These are phyloP conservation scores for Pochonia chlamydosporia DNA, from an alignment of 2,329 filamentous ascomycete species.

Conservation along the genomic window DNA sequence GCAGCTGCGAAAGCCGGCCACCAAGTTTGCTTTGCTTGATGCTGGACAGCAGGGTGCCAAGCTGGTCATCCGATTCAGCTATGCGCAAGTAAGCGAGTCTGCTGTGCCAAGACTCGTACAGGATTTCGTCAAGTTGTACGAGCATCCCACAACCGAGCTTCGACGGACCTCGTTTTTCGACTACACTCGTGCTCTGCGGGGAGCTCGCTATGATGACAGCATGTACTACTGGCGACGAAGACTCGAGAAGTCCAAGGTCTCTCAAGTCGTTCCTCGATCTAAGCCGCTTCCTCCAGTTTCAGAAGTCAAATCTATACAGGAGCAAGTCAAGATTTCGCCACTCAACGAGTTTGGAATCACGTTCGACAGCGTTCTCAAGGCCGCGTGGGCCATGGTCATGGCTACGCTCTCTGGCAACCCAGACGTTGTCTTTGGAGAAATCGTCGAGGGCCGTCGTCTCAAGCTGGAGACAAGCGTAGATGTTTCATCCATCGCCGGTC, in stretches of 20 bases:
- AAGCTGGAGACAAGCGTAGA: conserved; percentile 46
- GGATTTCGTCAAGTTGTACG: conserved; percentile 43
- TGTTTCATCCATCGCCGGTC: conserved; percentile 43
- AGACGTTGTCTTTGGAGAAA: conserved; percentile 53
- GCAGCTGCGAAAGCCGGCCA: conserved; percentile 37
- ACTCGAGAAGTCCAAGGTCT: conserved; percentile 40
- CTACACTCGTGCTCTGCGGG: conserved; percentile 35
- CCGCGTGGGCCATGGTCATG: conserved; percentile 52
- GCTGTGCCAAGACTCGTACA: conserved; percentile 40
- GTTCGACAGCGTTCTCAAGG: conserved; percentile 49
- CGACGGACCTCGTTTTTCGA: conserved; percentile 41
- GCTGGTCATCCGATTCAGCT: conserved; percentile 41
- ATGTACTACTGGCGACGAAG: conserved; percentile 40
- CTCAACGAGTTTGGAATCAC: conserved; percentile 38
- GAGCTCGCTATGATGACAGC: conserved; percentile 30
- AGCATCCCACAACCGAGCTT: conserved; percentile 25
- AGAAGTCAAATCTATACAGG: conserved; percentile 32
- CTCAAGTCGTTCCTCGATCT: conserved; percentile 35
- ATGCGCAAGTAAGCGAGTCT: conserved; percentile 42
- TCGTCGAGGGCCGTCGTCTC: conserved; percentile 42
- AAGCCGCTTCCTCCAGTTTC: conserved; percentile 34
- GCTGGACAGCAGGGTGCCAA: conserved; percentile 41
- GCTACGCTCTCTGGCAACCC: conserved; percentile 40
- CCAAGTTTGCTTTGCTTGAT: conserved; percentile 46
- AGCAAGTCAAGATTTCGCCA: conserved; percentile 34